Conservation (phyloP, 148 eudicot genomes). For the Chenopodium suecicum region DNA sequence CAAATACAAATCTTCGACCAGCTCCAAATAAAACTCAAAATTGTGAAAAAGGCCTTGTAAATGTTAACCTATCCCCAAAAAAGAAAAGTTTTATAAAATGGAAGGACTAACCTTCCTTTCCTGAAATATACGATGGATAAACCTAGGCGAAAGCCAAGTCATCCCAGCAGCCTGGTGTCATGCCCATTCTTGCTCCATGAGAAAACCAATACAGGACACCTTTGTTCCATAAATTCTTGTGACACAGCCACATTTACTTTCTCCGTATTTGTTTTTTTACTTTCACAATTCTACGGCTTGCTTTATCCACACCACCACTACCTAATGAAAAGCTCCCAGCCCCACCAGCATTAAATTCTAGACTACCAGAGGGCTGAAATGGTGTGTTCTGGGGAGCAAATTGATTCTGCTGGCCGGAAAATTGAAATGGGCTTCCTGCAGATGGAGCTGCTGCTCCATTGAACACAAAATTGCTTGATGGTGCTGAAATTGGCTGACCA, state of each 20-base stretch:
- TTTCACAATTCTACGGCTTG: slow-evolving; percentile 50
- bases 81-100: not conserved
- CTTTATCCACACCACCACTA: slow-evolving; percentile 59
- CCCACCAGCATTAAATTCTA: slow-evolving; percentile 57
- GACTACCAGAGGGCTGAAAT: slow-evolving; percentile 64
- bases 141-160: not conserved
- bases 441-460: slow-evolving; percentile 34
- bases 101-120: not conserved
- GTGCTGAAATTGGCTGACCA: slow-evolving; percentile 36
- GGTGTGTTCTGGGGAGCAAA: slow-evolving; percentile 41
- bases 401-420: slow-evolving; percentile 66
- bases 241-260: slow-evolving; percentile 32
- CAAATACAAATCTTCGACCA: slow-evolving; percentile 14
- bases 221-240: slow-evolving; percentile 1
- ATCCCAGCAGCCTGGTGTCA: not conserved
- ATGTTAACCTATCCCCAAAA: slow-evolving; percentile 7
- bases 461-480: slow-evolving; percentile 45
- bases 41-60: slow-evolving; percentile 22
- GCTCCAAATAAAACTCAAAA: slow-evolving; percentile 19
- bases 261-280: slow-evolving; percentile 40
- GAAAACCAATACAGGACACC: not conserved
- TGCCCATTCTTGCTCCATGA: slow-evolving; percentile 8
- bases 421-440: slow-evolving; percentile 54
- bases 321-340: slow-evolving; percentile 82
- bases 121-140: not conserved